Conservation (phyloP, 2,329 filamentous ascomycete genomes). For the Massarina eburnea region DNA sequence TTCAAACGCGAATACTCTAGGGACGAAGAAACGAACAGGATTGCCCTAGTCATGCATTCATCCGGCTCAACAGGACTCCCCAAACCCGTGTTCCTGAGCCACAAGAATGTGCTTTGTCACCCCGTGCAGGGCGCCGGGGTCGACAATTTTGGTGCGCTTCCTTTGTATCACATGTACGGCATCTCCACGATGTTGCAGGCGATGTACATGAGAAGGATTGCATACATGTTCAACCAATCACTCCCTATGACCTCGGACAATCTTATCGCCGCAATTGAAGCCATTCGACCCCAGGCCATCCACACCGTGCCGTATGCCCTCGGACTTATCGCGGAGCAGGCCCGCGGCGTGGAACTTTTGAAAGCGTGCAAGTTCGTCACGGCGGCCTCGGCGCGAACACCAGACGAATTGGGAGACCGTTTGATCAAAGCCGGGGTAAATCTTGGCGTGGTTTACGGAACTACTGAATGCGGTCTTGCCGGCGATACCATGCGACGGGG, state of each 20-base stretch:
- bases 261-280: slow-evolving; percentile 16
- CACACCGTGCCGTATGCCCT: slow-evolving; percentile 64
- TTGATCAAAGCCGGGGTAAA: slow-evolving; percentile 58
- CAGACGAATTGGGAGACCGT: slow-evolving; percentile 60
- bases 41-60: too few relatives aligned
- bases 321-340: slow-evolving; percentile 62
- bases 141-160: slow-evolving; percentile 23
- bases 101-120: slow-evolving; percentile 40
- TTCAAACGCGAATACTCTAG: too few relatives aligned
- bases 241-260: slow-evolving; percentile 22
- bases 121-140: slow-evolving; percentile 19
- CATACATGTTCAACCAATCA: slow-evolving; percentile 22
- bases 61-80: slow-evolving; percentile 63
- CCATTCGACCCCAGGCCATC: slow-evolving; percentile 54
- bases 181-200: slow-evolving; percentile 27
- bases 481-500: too few relatives aligned
- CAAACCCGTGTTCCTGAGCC: slow-evolving; percentile 63
- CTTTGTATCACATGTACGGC: slow-evolving; percentile 27
- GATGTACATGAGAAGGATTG: slow-evolving; percentile 24
- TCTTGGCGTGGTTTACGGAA: slow-evolving; percentile 59
- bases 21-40: too few relatives aligned
- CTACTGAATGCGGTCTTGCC: too few relatives aligned
- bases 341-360: slow-evolving; percentile 55
- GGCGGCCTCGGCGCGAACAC: slow-evolving; percentile 60
- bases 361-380: slow-evolving; percentile 55